These are phyloP conservation scores for Pyricularia sp. DNA, from an alignment of 2,329 filamentous ascomycete species.

Conservation along the genomic window DNA sequence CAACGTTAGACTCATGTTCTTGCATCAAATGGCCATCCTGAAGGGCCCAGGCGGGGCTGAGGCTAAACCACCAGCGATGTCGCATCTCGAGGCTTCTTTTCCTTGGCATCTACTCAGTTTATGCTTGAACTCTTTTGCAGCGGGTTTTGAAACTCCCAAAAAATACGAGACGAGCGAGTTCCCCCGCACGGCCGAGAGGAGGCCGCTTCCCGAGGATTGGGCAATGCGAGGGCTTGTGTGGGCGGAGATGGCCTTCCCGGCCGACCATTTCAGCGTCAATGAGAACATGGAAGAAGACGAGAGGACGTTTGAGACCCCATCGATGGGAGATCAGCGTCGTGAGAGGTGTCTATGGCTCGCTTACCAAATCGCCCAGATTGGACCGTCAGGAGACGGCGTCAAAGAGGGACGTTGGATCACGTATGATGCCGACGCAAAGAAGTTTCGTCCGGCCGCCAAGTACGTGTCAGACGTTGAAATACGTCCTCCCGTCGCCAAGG, in stretches of 20 bases:
- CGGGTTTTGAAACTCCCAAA: constrained; percentile 10
- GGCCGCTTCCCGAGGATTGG: constrained; percentile 57
- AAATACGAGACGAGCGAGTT: constrained; percentile 30
- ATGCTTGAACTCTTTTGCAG: constrained; percentile 24
- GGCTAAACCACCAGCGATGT: constrained; percentile 22
- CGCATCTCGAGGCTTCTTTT: constrained; percentile 25
- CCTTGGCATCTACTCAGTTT: constrained; percentile 24
- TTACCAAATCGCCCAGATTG: constrained; percentile 27
- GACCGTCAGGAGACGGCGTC: constrained; percentile 5
- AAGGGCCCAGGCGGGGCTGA: constrained; percentile 11
- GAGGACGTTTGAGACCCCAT: constrained; percentile 47
- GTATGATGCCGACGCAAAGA: constrained; percentile 24
- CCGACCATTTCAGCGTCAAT: constrained; percentile 40
- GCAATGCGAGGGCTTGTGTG: constrained; percentile 51
- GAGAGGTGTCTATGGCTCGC: constrained; percentile 48
- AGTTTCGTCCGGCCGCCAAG: constrained; percentile 24
- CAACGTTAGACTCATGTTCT: constrained; percentile 48
- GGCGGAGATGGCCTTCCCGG: constrained; percentile 43
- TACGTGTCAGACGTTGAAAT: constrained; percentile 21
- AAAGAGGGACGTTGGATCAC: constrained; percentile 24
- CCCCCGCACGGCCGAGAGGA: constrained; percentile 26
- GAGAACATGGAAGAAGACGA: constrained; percentile 55
- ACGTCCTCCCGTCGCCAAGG: not conserved
- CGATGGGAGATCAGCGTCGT: constrained; percentile 42
- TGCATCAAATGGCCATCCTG: constrained; percentile 30